Evolutionary conservation across 352 stramenopile species (phyloP), one percentile per base, ranked within the genome.

Genomic region (Phytophthora rubi): DNA sequence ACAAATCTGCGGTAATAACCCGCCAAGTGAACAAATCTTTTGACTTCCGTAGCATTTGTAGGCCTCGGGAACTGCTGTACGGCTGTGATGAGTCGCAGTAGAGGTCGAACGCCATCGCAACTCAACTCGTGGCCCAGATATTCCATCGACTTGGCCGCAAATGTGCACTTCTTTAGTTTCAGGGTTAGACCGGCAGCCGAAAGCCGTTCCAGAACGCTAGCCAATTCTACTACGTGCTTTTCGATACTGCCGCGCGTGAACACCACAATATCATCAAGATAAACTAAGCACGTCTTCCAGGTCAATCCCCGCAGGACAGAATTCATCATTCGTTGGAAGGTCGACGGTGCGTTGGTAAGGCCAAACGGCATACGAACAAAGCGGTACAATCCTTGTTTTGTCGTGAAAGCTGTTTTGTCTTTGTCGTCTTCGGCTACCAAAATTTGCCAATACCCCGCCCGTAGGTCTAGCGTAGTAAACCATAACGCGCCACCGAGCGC

Each of bases 321-420:
- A 18, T 79, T 62, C 71, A 79, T 79, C 18, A 79, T 53, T 0
- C 63, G 35, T 15, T 79, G 67, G 42, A 79, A 79, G 1, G 68
- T 79, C 1, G 33, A 49, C 0, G 71, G 61, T 0, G 70, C 70
- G 18, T 73, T 77, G 26, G 44, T 66, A 0, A 73, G 37, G 6
- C 33, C 33, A 39, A 39, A 39, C 0, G 33, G 33, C 33, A 39
- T 39, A 7, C 33, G 6, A 12, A 12, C 1, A 35, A 77, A 73
- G 1, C 55, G 53, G 37, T 63, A 51, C 21, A 77, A 45, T 3
- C 70, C 70, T 39, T 70, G 18, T 7, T 62, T 28, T 1, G 59
- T 70, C 2, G 62, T 23, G 18, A 77, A 73, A 16, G 64, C 63
- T n/a, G 64, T 73, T 55, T 77, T 73, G 28, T 73, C 60, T 1